Conservation (phyloP, 345 rosid species). For the Eucalyptus leucophloia region DNA sequence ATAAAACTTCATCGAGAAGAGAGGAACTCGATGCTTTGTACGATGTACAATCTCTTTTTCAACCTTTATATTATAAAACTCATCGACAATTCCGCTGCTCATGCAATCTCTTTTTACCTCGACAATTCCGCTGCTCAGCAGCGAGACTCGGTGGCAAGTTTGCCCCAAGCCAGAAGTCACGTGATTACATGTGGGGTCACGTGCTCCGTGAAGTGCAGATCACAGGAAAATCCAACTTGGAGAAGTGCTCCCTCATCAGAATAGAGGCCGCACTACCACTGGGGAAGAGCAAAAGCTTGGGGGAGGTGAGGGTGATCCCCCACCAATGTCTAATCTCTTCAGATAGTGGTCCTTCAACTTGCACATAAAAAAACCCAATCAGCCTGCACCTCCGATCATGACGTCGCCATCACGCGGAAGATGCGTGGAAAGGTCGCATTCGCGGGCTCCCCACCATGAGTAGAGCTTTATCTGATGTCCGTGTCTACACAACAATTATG, state of each 20-base stretch:
- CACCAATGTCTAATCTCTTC: background rate
- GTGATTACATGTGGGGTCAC: background rate
- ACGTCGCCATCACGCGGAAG: accelerated
- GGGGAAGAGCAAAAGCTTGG: background rate
- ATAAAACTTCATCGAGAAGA: background rate
- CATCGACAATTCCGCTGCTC: background rate
- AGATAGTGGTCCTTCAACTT: background rate
- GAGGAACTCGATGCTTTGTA: background rate
- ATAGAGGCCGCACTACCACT: background rate
- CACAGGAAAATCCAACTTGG: background rate
- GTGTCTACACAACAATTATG: background rate
- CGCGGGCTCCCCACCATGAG: background rate
- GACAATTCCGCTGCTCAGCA: background rate
- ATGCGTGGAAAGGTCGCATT: background rate
- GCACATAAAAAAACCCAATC: accelerated
- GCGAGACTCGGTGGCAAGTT: background rate
- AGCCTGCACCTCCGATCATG: background rate
- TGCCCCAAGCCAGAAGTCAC: background rate
- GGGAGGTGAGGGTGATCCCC: background rate
- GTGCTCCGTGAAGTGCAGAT: background rate
- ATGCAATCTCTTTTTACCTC: background rate
- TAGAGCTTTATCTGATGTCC: background rate
- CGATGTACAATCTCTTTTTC: too few relatives aligned
- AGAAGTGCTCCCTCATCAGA: background rate
- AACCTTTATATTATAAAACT: background rate